Conservation (phyloP, 2,329 filamentous ascomycete species). For the Dryadomyces sulphureus region DNA sequence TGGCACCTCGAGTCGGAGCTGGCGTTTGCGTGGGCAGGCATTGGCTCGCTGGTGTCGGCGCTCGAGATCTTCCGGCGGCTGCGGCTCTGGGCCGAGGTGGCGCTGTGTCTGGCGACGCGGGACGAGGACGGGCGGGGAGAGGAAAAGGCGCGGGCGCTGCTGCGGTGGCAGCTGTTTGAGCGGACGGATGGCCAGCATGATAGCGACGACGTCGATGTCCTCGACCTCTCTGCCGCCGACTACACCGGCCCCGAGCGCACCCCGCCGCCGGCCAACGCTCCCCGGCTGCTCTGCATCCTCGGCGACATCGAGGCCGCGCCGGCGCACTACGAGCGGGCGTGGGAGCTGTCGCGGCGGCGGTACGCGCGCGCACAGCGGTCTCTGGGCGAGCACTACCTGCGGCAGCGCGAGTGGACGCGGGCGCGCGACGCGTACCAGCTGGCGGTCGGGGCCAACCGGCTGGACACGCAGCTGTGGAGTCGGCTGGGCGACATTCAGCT, state of each 20-base stretch:
- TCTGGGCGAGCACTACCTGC: slow-evolving; percentile 64
- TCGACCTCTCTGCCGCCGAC: slow-evolving; percentile 35
- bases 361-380: slow-evolving; percentile 82
- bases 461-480: slow-evolving; percentile 78
- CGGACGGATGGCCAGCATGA: slow-evolving; percentile 35
- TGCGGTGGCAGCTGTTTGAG: slow-evolving; percentile 68
- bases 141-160: slow-evolving; percentile 62
- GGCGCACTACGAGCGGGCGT: slow-evolving; percentile 67
- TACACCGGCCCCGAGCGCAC: slow-evolving; percentile 50
- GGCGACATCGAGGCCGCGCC: slow-evolving; percentile 73
- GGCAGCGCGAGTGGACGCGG: slow-evolving; percentile 47
- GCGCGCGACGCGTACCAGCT: slow-evolving; percentile 67
- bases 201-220: slow-evolving; percentile 41
- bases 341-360: slow-evolving; percentile 66
- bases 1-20: slow-evolving; percentile 95
- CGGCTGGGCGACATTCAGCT: slow-evolving; percentile 79
- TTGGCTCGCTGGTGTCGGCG: slow-evolving; percentile 78
- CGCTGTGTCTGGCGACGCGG: slow-evolving; percentile 71
- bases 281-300: slow-evolving; percentile 81
- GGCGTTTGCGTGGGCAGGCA: slow-evolving; percentile 77
- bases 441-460: slow-evolving; percentile 62
- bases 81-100: slow-evolving; percentile 88
- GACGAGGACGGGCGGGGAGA: slow-evolving; percentile 47
- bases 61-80: slow-evolving; percentile 92
- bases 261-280: slow-evolving; percentile 66